phyloP scores from a whole-genome alignment of 2,329 filamentous ascomycete genomes.

The Aspergillus fructus region DNA sequence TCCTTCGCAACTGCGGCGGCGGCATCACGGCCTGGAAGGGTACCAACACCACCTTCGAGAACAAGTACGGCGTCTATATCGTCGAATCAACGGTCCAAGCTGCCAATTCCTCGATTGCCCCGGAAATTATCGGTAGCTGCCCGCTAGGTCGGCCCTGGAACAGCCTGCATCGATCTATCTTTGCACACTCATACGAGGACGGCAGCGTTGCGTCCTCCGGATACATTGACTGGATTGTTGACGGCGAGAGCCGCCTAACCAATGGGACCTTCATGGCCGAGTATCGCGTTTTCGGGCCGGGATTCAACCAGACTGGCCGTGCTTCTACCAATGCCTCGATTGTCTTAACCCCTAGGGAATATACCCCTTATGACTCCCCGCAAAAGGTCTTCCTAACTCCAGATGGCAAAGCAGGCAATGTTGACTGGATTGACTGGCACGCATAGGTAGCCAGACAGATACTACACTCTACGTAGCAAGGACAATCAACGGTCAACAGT shows the following conservation, averaged over 20 bases:
- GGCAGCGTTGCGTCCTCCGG: constrained; percentile 53
- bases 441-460: neutral
- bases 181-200: constrained; percentile 57
- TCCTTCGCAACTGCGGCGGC: constrained; percentile 61
- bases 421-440: constrained; percentile 49
- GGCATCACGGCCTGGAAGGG: constrained; percentile 71
- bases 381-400: constrained; percentile 49
- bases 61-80: constrained; percentile 68
- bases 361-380: constrained; percentile 38
- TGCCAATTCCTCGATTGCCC: constrained; percentile 50
- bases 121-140: constrained; percentile 49
- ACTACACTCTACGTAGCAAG: neutral
- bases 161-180: constrained; percentile 56
- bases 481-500: neutral
- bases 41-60: constrained; percentile 63
- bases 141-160: constrained; percentile 66
- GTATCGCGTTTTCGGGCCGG: constrained; percentile 53
- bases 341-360: constrained; percentile 45
- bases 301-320: constrained; percentile 53
- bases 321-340: constrained; percentile 43
- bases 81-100: constrained; percentile 54
- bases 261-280: constrained; percentile 58
- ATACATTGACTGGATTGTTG: constrained; percentile 54
- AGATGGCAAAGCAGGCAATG: constrained; percentile 47
- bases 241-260: constrained; percentile 39